Base-by-base conservation (phyloP, 768 basidiomycete species). In the Tulasnella sp. region DNA sequence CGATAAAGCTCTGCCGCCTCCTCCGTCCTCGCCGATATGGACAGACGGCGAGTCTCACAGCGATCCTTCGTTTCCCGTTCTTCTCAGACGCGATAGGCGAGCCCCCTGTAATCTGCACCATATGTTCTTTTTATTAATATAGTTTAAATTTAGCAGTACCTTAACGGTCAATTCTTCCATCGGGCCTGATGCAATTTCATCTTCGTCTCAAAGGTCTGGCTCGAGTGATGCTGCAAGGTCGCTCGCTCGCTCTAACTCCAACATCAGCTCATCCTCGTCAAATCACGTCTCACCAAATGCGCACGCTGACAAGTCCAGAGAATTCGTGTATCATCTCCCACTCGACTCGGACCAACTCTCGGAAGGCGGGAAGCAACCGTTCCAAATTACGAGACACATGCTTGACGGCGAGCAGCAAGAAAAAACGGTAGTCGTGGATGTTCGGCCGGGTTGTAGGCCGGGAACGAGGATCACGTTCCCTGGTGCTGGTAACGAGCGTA, bases 321-420 rank as follows among this genome's bases (percentile, higher is more conserved):
- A 85, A 67, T 86, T 84, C 82, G 72, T 78, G n/a, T 85, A 83
- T 70, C 78, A 82, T 0, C 76, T 86, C 4, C 72, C 75, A 17
- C 69, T 85, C 56, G 75, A 78, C 1, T 75, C 86, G 19, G 81
- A 85, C 59, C 83, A 85, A 63, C 73, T 86, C 34, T 81, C 77
- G 67, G 69, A 68, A 23, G 83, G 85, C 29, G 76, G 77, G 48
- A 72, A 72, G 15, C 80, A 78, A 64, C 76, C 73, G 58, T 84
- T 84, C 65, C 76, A 78, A 53, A 78, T 86, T 63, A 81, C 78
- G 42, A 80, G 84, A 51, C 75, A 75, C 11, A 67, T 82, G 44
- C 68, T 78, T 44, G 77, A 78, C 8, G 77, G 75, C 21, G 29
- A 19, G n/a, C 24, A 44, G 29, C 70, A 69, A 67, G 75, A 72